phyloP scores from a whole-genome alignment of 306 rosid genomes.

The Sphenostylis stenocarpa region DNA sequence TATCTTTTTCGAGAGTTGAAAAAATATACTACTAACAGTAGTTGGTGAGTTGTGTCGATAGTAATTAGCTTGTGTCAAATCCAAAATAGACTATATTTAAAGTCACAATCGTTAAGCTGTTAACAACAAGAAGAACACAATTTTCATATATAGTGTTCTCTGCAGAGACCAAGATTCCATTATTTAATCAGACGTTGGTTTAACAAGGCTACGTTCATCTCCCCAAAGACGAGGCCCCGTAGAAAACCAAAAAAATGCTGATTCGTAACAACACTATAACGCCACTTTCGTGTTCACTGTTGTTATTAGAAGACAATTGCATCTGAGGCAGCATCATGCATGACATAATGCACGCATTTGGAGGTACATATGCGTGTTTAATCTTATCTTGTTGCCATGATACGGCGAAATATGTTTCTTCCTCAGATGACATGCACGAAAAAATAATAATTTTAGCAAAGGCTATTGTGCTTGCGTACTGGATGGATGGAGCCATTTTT shows the following conservation, averaged over 20 bases:
- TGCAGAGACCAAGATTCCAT: conserved; percentile 18
- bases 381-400: conserved; percentile 28
- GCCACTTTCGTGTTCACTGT: not conserved
- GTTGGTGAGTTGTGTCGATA: not conserved
- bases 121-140: not conserved
- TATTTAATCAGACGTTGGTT: not conserved
- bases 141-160: not conserved
- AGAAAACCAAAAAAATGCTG: not conserved
- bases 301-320: conserved; percentile 20
- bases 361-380: conserved; percentile 20
- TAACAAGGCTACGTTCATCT: conserved; percentile 26
- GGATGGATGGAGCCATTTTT: not conserved
- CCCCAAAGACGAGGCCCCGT: not conserved
- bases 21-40: not conserved
- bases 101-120: conserved; percentile 15
- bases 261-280: not conserved
- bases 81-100: not conserved
- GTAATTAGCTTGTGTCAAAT: not conserved
- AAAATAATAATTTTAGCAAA: not conserved
- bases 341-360: conserved; percentile 35
- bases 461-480: not conserved
- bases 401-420: conserved; percentile 15
- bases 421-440: not conserved
- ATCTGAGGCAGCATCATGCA: not conserved
- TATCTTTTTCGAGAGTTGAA: not conserved